Conservation (phyloP, 768 basidiomycete genomes). For the Gautieria morchelliformis region DNA sequence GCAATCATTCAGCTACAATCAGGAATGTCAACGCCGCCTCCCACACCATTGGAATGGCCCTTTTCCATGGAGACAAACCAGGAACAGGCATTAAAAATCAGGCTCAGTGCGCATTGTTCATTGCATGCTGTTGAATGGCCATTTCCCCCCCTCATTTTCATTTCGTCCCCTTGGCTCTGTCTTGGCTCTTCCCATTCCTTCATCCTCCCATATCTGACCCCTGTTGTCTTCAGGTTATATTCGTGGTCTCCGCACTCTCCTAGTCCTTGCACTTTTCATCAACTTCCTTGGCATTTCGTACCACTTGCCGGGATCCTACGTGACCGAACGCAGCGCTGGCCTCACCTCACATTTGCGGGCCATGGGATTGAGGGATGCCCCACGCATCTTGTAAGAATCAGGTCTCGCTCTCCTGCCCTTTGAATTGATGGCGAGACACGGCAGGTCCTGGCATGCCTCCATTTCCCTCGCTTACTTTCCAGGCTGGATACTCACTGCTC, state of each 20-base stretch:
- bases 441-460: slow-evolving; percentile 55
- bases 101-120: slow-evolving; percentile 36
- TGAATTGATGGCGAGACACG: neutral
- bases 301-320: slow-evolving; percentile 64
- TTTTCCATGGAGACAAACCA: slow-evolving; percentile 60
- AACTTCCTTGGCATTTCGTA: slow-evolving; percentile 67
- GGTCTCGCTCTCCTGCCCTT: neutral
- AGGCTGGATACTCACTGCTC: slow-evolving; percentile 59
- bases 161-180: neutral
- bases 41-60: slow-evolving; percentile 63
- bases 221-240: slow-evolving; percentile 39
- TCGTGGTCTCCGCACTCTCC: slow-evolving; percentile 47
- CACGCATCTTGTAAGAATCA: slow-evolving; percentile 45
- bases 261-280: slow-evolving; percentile 67
- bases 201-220: neutral
- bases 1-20: slow-evolving; percentile 65
- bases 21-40: slow-evolving; percentile 31
- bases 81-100: slow-evolving; percentile 43
- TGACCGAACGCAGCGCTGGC: slow-evolving; percentile 52
- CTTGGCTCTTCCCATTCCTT: too few species aligned
- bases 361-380: slow-evolving; percentile 69
- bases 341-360: slow-evolving; percentile 68
- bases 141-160: neutral
- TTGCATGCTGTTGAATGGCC: too few species aligned
- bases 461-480: slow-evolving; percentile 62